Evolutionary conservation across 2,329 filamentous ascomycete species (phyloP), one percentile per base, ranked within the genome.

Genomic region (Ophiostoma tasmaniense): DNA sequence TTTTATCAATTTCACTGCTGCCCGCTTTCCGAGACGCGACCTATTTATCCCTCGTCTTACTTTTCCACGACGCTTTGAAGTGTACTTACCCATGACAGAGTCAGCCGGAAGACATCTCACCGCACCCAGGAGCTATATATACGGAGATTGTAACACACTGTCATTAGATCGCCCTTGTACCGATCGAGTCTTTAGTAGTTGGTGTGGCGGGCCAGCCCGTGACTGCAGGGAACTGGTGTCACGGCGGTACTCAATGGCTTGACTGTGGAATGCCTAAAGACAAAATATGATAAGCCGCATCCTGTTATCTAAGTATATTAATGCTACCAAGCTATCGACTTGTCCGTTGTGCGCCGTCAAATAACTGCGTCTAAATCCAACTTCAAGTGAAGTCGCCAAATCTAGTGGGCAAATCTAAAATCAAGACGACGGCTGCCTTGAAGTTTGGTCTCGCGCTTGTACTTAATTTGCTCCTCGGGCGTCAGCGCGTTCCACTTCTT

Each of bases 401-500:
- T 55, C 50, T 62, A 64, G n/a, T 64, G 62, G 14, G 62, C 65
- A 69, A 82, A 78, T 70, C 78, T 75, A 35, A 82, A 81, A 73
- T 82, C 80, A 55, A 81, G 71, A 73, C 77, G 76, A 73, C 81
- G 80, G 67, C 80, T 81, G 33, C 82, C 82, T 65, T 78, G 76
- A 39, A 81, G 77, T 35, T 74, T 78, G 10, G 80, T 81, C 7
- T 76, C 78, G 22, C 75, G 73, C 2, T 85, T 76, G 73, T 88
- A 89, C n/a, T 79, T 72, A 2, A 76, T 76, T 73, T 80, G 80
- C 73, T 85, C 81, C 25, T 82, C 80, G 50, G 79, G 77, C 8
- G 75, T 81, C 80, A 87, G 81, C 8, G 76, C 76, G 25, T 79
- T 76, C 84, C 84, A 87, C 14, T 78, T 74, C 39, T 70, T 72